These are phyloP conservation scores for Knoxia roxburghii DNA, from an alignment of 257 asterid species.

Conservation along the genomic window DNA sequence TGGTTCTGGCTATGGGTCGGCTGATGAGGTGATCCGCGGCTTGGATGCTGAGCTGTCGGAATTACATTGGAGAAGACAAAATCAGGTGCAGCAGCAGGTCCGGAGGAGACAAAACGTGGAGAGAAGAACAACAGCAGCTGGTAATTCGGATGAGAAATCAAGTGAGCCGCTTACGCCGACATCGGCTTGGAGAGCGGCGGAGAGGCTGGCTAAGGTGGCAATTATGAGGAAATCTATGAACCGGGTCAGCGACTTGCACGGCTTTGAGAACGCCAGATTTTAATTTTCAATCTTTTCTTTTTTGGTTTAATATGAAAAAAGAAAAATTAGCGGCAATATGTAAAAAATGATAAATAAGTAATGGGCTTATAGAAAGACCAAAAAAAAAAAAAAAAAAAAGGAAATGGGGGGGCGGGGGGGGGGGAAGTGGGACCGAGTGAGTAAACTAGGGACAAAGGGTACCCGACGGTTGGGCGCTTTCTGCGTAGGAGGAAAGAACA, in stretches of 20 bases:
- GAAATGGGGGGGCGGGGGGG: background rate
- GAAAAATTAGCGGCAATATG: background rate
- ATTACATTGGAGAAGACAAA: slow-evolving; percentile 42
- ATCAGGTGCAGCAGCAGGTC: slow-evolving; percentile 17
- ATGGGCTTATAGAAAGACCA: too few relatives aligned
- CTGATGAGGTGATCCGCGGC: slow-evolving; percentile 61
- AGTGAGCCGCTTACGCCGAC: slow-evolving; percentile 89
- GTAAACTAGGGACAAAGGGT: slow-evolving; percentile 23
- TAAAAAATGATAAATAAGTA: slow-evolving; percentile 1
- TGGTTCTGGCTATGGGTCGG: slow-evolving; percentile 27
- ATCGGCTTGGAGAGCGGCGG: slow-evolving; percentile 99
- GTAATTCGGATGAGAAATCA: slow-evolving; percentile 34
- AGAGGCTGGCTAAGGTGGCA: slow-evolving; percentile 97
- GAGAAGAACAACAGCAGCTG: slow-evolving; percentile 16
- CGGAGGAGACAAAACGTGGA: slow-evolving; percentile 25
- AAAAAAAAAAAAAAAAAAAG: background rate
- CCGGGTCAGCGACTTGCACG: slow-evolving; percentile 94
- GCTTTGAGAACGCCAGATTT: slow-evolving; percentile 97
- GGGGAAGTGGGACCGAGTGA: too few relatives aligned
- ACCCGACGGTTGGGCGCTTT: slow-evolving; percentile 44
- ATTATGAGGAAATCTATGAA: slow-evolving; percentile 88
- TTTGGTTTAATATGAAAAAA: background rate
- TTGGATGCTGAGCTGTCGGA: slow-evolving; percentile 76
- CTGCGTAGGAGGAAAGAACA: slow-evolving; percentile 23
- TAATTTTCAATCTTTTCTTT: slow-evolving; percentile 20